Base-by-base conservation (phyloP, 140 eudicot species). In the Flaveria floridana region DNA sequence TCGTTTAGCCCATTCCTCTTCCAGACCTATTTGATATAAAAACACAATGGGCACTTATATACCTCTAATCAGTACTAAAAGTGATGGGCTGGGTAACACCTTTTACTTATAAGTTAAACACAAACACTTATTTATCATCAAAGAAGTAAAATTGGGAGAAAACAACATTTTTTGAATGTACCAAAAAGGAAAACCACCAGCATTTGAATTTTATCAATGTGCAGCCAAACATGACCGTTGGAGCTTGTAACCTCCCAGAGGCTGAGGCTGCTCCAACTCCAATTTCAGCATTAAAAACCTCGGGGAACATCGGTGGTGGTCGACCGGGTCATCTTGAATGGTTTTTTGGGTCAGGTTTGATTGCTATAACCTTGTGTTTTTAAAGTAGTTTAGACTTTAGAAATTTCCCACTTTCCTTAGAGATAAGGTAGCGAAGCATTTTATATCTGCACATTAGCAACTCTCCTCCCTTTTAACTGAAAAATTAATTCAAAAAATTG, bases 151-250 rank as follows among this genome's bases (percentile, higher is more conserved):
- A 55, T 20, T 18, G 13, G 62, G 62, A 55, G 1, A 23, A 55
- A 55, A 55, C 62, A 55, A 4, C 37, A 30, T 30, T 30, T 0
- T 30, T 30, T 30, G 37, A 3, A 59, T 25, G 19, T 14, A 26
- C 19, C 20, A 13, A 26, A 26, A 62, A 62, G 3, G 7, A 18
- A 7, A 18, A 62, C 16, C 52, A 50, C 20, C 15, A 20, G 12
- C 28, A 18, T 53, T 52, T 65, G 23, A 55, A 11, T 71, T 42
- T 15, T 34, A 21, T 71, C 66, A 10, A 44, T 71, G 11, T 84
- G 85, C 87, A 89, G 96, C 79, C 85, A 73, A 85, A 89, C 57
- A 82, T 78, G 89, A 85, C 84, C 2, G 80, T 77, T 50, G 96
- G 96, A 76, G 85, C 64, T 6, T 87, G 96, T 79, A 78, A 81